Base-by-base conservation (phyloP, 805 yeast genomes). In the Candida corydali region DNA sequence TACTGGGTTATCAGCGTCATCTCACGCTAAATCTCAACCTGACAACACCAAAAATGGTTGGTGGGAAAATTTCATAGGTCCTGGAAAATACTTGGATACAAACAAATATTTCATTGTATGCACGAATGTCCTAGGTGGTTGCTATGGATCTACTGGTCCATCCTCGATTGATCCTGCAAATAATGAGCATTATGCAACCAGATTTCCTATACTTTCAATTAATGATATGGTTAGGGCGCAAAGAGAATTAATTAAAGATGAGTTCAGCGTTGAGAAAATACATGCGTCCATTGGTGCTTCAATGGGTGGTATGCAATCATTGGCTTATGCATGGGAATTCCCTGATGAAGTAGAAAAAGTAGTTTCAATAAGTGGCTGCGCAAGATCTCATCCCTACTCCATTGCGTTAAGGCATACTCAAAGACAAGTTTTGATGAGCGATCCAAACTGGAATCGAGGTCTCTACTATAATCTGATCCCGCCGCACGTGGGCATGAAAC, bases 221-320 rank as follows among this genome's bases (percentile, higher is more conserved):
- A 83, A 82, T 49, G 97, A 89, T 57, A 88, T 89, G 95, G 86
- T 86, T 2, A 67, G 96, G 36, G 95, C 94, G 0, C 97, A 89
- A 62, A 72, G 85, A 39, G 69, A 83, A 35, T 61, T 89, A 29
- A 67, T 89, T 14, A 63, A 60, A 18, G 73, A 79, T 31, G 77
- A 73, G 31, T 76, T 88, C 40, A 80, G 80, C 1, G 82, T 83
- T 20, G 32, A 49, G 1, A 82, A 76, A 54, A 61, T 89, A 17
- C 76, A 78, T 57, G 95, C 95, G 2, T 75, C 86, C 1, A 78
- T 89, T 6, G 97, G 97, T 5, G 81, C 95, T 2, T 86, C 95
- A 0, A 86, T 89, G 94, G 97, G 97, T n/a, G 97, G 96, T n/a
- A 87, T 89, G 96, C 96, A 88, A 63, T 80, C 91, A 7, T 69